Percentiles rank a stretch among this genome's conserved stretches.
phyloP scores from a whole-genome alignment of 2,329 filamentous ascomycete genomes.

The Rhinocladiella similis region DNA sequence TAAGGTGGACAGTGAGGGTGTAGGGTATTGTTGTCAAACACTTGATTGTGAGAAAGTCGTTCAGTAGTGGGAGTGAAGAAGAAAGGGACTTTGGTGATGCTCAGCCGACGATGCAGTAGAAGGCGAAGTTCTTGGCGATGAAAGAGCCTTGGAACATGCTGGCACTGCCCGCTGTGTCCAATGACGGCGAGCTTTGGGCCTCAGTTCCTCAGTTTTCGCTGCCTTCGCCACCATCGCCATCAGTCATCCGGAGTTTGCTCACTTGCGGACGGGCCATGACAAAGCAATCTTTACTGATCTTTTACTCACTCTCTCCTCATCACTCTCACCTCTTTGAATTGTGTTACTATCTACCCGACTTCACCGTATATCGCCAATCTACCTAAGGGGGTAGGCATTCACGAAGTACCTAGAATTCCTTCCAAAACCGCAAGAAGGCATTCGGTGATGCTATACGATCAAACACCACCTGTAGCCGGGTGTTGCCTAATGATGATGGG shows the following conservation, averaged over 20 bases:
- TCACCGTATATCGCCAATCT: not conserved
- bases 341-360: not conserved
- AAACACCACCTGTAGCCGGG: too few species aligned
- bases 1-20: constrained; percentile 7
- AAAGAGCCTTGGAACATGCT: constrained; percentile 4
- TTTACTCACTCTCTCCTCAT: not conserved
- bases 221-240: not conserved
- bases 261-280: not conserved
- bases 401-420: too few species aligned
- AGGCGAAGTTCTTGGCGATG: constrained; percentile 4
- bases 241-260: not conserved
- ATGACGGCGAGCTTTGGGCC: not conserved
- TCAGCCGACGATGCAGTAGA: constrained; percentile 2
- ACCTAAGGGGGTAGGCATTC: too few species aligned
- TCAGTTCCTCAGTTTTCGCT: not conserved
- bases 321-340: not conserved
- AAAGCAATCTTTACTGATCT: not conserved
- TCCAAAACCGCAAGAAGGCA: too few species aligned
- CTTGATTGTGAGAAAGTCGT: constrained; percentile 9
- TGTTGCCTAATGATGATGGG: too few species aligned
- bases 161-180: not conserved
- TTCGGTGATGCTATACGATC: too few species aligned
- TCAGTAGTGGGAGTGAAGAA: constrained; percentile 16
- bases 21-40: constrained; percentile 8
- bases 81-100: constrained; percentile 8